Conservation (phyloP, 129 eudicot genomes). For the Tagetes erecta region DNA sequence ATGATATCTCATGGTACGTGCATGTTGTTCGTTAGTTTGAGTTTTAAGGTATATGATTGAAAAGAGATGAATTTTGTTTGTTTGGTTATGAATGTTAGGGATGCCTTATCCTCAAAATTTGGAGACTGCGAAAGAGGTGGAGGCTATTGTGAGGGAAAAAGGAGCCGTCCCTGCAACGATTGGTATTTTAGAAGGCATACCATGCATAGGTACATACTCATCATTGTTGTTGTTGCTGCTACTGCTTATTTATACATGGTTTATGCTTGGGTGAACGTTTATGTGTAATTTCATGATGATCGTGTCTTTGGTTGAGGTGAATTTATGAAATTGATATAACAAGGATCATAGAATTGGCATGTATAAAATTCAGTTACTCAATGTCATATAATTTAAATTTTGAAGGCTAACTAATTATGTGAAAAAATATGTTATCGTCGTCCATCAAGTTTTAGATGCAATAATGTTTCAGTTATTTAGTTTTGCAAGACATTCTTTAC, state of each 20-base stretch:
- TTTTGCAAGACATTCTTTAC: constrained; percentile 5
- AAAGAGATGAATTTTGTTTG: neutral
- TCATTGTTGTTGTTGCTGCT: too few species aligned
- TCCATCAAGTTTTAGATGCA: constrained; percentile 11
- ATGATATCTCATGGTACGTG: constrained; percentile 85
- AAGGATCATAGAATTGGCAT: too few species aligned
- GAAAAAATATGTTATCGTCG: neutral
- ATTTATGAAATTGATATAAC: neutral
- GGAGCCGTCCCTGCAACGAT: constrained; percentile 96
- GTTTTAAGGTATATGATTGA: neutral
- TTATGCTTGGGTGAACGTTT: too few species aligned
- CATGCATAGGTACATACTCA: constrained; percentile 62
- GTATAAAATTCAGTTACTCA: neutral
- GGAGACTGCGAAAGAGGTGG: constrained; percentile 91
- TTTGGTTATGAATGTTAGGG: constrained; percentile 38
- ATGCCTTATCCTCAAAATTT: constrained; percentile 97
- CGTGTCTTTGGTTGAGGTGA: constrained; percentile 11
- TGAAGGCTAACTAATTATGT: constrained; percentile 6
- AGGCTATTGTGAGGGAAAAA: constrained; percentile 71
- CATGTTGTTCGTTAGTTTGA: neutral
- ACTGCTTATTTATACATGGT: too few species aligned
- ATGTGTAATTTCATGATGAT: neutral
- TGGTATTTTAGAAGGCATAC: constrained; percentile 91
- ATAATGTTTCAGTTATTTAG: neutral
- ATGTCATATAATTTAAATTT: neutral